Conservation (phyloP, 352 stramenopile genomes). For the Pythium folliculosum region DNA sequence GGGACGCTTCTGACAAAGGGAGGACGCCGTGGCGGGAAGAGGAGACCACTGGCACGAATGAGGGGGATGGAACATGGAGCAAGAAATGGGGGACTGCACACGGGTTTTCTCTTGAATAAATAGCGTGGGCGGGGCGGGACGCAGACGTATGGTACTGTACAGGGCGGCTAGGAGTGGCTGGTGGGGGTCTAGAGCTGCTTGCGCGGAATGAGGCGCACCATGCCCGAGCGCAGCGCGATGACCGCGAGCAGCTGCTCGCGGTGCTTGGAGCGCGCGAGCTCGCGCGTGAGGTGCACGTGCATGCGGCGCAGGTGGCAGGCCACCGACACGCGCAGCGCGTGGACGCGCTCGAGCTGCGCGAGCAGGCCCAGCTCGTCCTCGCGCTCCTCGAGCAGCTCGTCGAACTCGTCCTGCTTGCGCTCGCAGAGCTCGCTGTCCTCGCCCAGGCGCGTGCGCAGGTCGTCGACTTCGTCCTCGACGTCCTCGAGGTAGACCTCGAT, state of each 20-base stretch:
- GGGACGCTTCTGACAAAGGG: too few relatives aligned
- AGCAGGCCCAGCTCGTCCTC: constrained; percentile 61
- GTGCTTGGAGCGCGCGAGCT: constrained; percentile 43
- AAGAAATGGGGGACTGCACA: neutral
- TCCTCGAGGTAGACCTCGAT: constrained; percentile 65
- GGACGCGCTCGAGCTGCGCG: constrained; percentile 49
- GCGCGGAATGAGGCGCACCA: constrained; percentile 50
- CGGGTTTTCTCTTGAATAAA: neutral
- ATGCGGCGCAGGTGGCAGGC: constrained; percentile 46
- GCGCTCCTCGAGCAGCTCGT: constrained; percentile 64
- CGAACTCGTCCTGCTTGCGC: constrained; percentile 45
- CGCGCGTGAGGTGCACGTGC: constrained; percentile 41
- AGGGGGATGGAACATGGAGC: too few relatives aligned
- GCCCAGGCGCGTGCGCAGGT: constrained; percentile 28
- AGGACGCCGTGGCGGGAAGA: too few relatives aligned
- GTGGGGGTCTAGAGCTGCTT: constrained; percentile 24
- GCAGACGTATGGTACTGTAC: neutral
- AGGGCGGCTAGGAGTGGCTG: neutral
- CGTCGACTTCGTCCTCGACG: constrained; percentile 45
- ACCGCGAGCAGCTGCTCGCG: constrained; percentile 57
- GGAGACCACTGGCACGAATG: too few relatives aligned
- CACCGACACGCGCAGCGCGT: constrained; percentile 44
- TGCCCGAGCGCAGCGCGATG: constrained; percentile 47
- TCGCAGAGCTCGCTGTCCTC: constrained; percentile 7
- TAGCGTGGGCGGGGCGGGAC: neutral